Conservation (phyloP, 2,329 filamentous ascomycete species). For the Pseudopyrenochaeta lycopersici region DNA sequence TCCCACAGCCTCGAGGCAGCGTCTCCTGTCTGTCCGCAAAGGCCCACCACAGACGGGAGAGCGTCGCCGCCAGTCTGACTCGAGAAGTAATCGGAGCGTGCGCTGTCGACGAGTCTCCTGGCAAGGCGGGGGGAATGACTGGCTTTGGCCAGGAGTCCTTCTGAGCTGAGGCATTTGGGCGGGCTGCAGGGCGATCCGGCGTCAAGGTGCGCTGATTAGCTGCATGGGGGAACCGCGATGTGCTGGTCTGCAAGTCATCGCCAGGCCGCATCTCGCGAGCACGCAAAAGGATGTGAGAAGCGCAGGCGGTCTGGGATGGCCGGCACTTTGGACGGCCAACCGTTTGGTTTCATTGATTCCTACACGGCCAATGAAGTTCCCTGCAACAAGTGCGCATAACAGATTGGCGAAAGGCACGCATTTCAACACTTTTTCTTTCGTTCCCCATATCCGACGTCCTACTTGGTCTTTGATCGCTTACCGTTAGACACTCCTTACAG, state of each 20-base stretch:
- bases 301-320: conserved; percentile 23
- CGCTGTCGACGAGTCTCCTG: conserved; percentile 21
- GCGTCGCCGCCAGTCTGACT: too few relatives aligned
- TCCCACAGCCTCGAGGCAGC: too few relatives aligned
- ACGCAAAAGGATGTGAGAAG: conserved; percentile 1
- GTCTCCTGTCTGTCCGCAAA: background rate
- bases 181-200: conserved; percentile 20
- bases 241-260: conserved; percentile 36
- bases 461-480: too few relatives aligned
- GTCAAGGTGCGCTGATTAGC: conserved; percentile 20
- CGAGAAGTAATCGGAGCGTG: too few relatives aligned
- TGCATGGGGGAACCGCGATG: conserved; percentile 7
- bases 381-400: too few relatives aligned
- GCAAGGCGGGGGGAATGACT: conserved; percentile 26
- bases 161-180: conserved; percentile 28
- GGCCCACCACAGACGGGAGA: conserved; percentile 17
- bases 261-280: conserved; percentile 4
- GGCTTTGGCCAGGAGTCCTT: background rate
- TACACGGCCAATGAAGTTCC: too few relatives aligned
- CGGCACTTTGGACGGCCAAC: conserved; percentile 9
- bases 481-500: too few relatives aligned
- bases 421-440: too few relatives aligned
- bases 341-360: too few relatives aligned
- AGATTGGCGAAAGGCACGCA: too few relatives aligned
- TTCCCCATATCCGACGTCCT: too few relatives aligned